Percentiles rank a stretch among this genome's conserved stretches.
These are phyloP conservation scores for Phaeosphaeria sp. DNA, from an alignment of 2,329 filamentous ascomycete genomes.

Conservation along the genomic window DNA sequence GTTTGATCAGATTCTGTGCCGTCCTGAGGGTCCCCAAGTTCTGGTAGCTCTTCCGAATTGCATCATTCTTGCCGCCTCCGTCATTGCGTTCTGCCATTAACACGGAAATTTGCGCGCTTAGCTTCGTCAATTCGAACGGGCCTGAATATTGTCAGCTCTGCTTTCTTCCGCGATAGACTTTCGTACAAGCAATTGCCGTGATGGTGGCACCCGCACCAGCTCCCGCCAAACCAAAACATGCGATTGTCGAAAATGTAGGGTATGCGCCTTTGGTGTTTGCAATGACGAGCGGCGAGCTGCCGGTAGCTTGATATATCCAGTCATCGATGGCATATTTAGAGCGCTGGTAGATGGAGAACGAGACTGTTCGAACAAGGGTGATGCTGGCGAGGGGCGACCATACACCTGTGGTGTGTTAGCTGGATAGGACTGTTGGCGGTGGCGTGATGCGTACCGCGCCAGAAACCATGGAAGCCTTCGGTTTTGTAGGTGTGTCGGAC, in stretches of 20 bases:
- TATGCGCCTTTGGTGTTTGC: slow-evolving; percentile 74
- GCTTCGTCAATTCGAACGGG: slow-evolving; percentile 88
- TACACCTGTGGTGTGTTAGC: slow-evolving; percentile 60
- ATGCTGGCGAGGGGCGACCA: slow-evolving; percentile 81
- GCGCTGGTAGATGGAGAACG: slow-evolving; percentile 80
- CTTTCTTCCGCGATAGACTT: neutral
- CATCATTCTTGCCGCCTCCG: slow-evolving; percentile 43
- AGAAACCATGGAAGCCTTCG: slow-evolving; percentile 59
- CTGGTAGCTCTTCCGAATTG: slow-evolving; percentile 66
- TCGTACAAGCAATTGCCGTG: slow-evolving; percentile 74
- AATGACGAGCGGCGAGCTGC: slow-evolving; percentile 74
- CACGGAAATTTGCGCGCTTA: slow-evolving; percentile 84
- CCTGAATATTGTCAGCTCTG: slow-evolving; percentile 51
- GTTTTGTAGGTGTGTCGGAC: slow-evolving; percentile 73
- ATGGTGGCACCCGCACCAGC: slow-evolving; percentile 81
- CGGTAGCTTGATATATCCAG: slow-evolving; percentile 69
- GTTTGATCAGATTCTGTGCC: slow-evolving; percentile 76
- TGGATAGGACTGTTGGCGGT: neutral
- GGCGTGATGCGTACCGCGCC: slow-evolving; percentile 55
- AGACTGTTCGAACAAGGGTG: slow-evolving; percentile 77
- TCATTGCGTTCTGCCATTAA: slow-evolving; percentile 71
- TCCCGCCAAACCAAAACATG: slow-evolving; percentile 79
- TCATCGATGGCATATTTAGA: slow-evolving; percentile 75
- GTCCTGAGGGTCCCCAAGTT: slow-evolving; percentile 80
- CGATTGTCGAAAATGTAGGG: slow-evolving; percentile 74